phyloP scores from a whole-genome alignment of 441 rosid species.

The Corymbia citriodora region DNA sequence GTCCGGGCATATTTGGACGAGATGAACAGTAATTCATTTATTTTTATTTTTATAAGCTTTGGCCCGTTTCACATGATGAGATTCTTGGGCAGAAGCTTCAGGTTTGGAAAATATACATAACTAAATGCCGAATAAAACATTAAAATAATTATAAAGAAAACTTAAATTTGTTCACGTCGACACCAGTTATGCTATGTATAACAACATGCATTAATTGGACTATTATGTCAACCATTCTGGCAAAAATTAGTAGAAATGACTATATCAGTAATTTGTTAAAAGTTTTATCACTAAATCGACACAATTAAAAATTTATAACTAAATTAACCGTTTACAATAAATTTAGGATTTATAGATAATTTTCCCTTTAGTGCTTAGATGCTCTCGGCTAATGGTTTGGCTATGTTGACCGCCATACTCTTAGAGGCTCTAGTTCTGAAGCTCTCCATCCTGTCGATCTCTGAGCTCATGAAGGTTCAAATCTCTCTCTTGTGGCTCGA shows the following conservation, averaged over 20 bases:
- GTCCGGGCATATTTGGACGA: too few relatives aligned
- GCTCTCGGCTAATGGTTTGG: background rate
- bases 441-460: background rate
- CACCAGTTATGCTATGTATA: accelerated
- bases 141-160: too few relatives aligned
- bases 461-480: background rate
- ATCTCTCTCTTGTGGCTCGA: background rate
- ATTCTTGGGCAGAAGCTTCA: too few relatives aligned
- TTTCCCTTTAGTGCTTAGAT: background rate
- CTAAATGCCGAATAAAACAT: background rate
- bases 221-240: accelerated
- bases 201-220: too few relatives aligned
- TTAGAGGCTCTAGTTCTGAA: background rate
- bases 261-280: accelerated
- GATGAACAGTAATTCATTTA: too few relatives aligned
- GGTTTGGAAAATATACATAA: too few relatives aligned
- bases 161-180: too few relatives aligned
- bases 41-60: too few relatives aligned
- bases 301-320: background rate
- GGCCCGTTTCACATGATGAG: too few relatives aligned
- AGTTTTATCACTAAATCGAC: accelerated
- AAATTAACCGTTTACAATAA: background rate
- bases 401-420: background rate
- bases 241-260: background rate
- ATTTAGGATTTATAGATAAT: too few relatives aligned